These are phyloP conservation scores for Lepidium didymum DNA, from an alignment of 345 rosid genomes.

Conservation along the genomic window DNA sequence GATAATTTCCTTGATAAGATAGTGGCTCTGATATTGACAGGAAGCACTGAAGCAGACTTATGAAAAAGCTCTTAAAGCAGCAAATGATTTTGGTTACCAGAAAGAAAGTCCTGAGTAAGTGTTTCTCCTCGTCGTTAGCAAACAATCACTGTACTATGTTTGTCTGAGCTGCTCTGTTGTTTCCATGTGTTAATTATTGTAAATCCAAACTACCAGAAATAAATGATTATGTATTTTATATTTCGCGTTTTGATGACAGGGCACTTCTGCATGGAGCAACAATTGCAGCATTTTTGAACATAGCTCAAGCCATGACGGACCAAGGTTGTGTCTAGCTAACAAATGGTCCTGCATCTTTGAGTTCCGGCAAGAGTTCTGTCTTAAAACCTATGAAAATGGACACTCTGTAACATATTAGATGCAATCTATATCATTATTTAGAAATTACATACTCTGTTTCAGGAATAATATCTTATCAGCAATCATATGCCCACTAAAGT, in stretches of 20 bases:
- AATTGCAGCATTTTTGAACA: conserved; percentile 80
- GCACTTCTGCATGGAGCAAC: conserved; percentile 84
- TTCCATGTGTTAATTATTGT: neutral
- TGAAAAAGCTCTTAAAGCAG: conserved; percentile 84
- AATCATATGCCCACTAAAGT: neutral
- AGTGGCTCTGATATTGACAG: conserved; percentile 35
- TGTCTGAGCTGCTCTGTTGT: neutral
- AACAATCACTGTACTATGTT: neutral
- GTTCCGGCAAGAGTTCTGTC: neutral
- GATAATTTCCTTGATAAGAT: neutral
- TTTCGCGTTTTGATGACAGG: conserved; percentile 34
- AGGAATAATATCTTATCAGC: neutral
- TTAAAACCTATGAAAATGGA: neutral
- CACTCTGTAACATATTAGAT: conserved; percentile 20
- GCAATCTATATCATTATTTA: conserved; percentile 9
- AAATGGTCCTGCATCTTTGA: neutral
- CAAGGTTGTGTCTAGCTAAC: conserved; percentile 90
- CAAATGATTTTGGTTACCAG: conserved; percentile 86
- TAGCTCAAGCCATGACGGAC: conserved; percentile 97
- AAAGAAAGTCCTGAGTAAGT: conserved; percentile 96
- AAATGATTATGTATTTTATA: too few species aligned
- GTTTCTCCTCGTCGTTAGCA: neutral
- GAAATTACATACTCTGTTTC: conserved; percentile 9
- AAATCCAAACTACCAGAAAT: neutral
- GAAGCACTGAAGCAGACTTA: conserved; percentile 95